phyloP scores from a whole-genome alignment of 257 asterid genomes.

The Solanum virginianum region DNA sequence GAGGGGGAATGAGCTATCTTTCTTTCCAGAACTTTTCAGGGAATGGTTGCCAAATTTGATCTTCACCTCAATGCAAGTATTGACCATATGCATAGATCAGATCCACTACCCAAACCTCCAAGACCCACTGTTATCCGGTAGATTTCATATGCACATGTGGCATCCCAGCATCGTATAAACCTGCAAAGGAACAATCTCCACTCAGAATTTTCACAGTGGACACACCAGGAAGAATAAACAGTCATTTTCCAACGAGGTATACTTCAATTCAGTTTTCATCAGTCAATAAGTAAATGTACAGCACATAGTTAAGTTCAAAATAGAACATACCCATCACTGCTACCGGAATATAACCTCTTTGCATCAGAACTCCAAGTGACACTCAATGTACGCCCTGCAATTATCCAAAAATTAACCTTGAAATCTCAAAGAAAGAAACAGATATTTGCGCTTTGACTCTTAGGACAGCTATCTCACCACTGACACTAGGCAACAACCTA shows the following conservation, averaged over 20 bases:
- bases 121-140: conserved; percentile 73
- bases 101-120: conserved; percentile 61
- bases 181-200: conserved; percentile 18
- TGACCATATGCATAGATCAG: conserved; percentile 80
- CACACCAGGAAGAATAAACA: neutral
- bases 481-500: conserved; percentile 65
- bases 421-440: neutral
- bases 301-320: neutral
- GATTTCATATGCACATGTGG: conserved; percentile 43
- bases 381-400: conserved; percentile 58
- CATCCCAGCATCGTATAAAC: conserved; percentile 90
- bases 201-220: neutral
- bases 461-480: conserved; percentile 58
- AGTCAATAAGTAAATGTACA: neutral
- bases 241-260: neutral
- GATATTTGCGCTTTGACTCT: neutral
- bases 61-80: conserved; percentile 66
- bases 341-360: conserved; percentile 67
- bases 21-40: neutral
- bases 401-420: neutral
- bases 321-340: conserved; percentile 73
- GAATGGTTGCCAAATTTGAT: neutral
- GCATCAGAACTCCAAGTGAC: conserved; percentile 85
- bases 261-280: neutral
- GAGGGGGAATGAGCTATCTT: neutral